phyloP scores from a whole-genome alignment of 163 green algal genomes.

The Scenedesmus sp. region DNA sequence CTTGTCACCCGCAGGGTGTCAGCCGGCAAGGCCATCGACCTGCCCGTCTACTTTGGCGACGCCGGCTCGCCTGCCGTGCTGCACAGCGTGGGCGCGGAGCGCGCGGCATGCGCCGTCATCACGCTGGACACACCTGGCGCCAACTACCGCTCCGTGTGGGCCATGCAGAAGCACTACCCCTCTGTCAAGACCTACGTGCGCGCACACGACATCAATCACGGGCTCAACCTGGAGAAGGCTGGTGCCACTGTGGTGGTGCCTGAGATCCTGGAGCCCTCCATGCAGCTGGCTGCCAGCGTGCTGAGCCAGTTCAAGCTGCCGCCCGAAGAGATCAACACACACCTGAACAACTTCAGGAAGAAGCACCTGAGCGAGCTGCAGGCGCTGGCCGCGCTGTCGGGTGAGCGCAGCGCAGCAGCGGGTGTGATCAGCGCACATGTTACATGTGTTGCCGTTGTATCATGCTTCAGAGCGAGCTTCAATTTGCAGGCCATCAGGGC shows the following conservation, averaged over 20 bases:
- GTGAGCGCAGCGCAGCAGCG: neutral
- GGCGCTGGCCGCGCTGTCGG: constrained; percentile 56
- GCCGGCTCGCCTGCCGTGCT: constrained; percentile 91
- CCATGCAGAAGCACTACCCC: constrained; percentile 96
- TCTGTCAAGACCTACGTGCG: constrained; percentile 96
- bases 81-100: constrained; percentile 89
- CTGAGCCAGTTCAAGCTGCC: constrained; percentile 73
- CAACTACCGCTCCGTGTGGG: constrained; percentile 98
- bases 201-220: constrained; percentile 95
- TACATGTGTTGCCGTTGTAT: neutral
- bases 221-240: constrained; percentile 93
- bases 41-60: constrained; percentile 99
- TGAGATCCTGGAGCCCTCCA: constrained; percentile 96
- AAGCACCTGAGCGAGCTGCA: constrained; percentile 88
- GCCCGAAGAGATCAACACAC: constrained; percentile 84
- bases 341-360: constrained; percentile 86
- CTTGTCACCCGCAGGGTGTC: constrained; percentile 40
- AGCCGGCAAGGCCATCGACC: constrained; percentile 84
- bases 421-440: neutral
- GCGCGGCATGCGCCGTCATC: constrained; percentile 94
- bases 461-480: neutral
- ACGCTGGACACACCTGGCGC: constrained; percentile 93
- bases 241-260: constrained; percentile 85
- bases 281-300: constrained; percentile 96
- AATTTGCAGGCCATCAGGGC: neutral